Evolutionary conservation across 441 rosid genomes (phyloP).

Genomic region (Biscutella laevigata): DNA sequence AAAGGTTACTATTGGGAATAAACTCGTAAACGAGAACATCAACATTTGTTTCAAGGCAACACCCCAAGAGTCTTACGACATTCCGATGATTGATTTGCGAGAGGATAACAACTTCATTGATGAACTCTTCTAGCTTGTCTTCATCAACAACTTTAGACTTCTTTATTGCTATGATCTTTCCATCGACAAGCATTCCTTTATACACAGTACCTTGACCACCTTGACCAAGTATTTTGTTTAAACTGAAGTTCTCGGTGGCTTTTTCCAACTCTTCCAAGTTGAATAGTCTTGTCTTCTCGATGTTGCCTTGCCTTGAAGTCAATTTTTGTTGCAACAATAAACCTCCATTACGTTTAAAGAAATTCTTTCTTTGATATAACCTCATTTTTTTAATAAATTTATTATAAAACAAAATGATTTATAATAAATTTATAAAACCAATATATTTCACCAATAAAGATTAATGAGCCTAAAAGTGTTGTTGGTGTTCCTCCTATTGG

Average conservation of each 20-base stretch:
- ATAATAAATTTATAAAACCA: background rate
- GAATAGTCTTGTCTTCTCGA: background rate
- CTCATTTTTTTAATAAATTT: too few relatives aligned
- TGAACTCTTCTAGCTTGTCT: background rate
- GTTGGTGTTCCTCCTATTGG: too few relatives aligned
- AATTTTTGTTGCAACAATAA: background rate
- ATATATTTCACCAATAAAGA: background rate
- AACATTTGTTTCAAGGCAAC: background rate
- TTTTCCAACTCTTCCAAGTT: background rate
- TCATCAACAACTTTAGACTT: background rate
- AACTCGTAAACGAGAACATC: background rate
- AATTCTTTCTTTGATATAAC: background rate
- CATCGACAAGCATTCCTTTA: too few relatives aligned
- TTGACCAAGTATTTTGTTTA: background rate
- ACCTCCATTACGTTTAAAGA: background rate
- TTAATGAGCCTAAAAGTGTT: background rate
- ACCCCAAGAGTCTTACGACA: background rate
- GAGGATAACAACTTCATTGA: background rate
- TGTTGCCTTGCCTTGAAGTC: background rate
- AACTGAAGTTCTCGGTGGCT: background rate
- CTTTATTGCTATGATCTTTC: background rate
- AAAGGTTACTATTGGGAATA: slow-evolving; percentile 1
- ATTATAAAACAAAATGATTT: too few relatives aligned
- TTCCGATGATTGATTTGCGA: background rate
- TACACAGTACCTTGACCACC: slow-evolving; percentile 4